Percentiles rank a stretch among this genome's conserved stretches.
Conservation (phyloP, 2,329 filamentous ascomycete species). For the Cytospora schulzeri region DNA sequence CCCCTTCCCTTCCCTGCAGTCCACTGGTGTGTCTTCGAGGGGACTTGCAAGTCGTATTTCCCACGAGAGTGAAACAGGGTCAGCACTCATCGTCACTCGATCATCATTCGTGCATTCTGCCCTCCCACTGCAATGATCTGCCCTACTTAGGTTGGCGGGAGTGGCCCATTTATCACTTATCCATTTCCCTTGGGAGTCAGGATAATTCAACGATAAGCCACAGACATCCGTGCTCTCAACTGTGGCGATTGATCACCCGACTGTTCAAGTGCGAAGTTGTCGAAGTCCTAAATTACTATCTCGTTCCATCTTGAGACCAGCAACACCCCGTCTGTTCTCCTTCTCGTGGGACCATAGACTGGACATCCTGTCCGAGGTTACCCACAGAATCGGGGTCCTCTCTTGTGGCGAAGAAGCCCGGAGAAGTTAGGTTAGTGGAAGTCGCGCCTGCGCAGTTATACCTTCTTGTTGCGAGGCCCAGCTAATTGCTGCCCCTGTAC, state of each 20-base stretch:
- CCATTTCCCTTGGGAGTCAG: conserved; percentile 1
- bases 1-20: conserved; percentile 18
- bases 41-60: conserved; percentile 10
- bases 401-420: conserved; percentile 1
- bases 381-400: background rate
- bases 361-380: background rate
- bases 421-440: conserved; percentile 8
- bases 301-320: conserved; percentile 8
- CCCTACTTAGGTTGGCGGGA: conserved; percentile 18
- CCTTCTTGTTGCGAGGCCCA: conserved; percentile 12
- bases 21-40: background rate
- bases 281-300: background rate
- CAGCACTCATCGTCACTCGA: conserved; percentile 16
- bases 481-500: conserved; percentile 18
- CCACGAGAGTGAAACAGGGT: conserved; percentile 7
- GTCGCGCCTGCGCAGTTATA: conserved; percentile 12
- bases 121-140: conserved; percentile 9
- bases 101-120: conserved; percentile 21
- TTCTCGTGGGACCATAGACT: conserved; percentile 7
- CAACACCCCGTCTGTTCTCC: conserved; percentile 6
- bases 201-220: background rate
- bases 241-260: background rate
- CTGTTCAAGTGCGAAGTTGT: background rate
- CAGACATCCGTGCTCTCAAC: background rate
- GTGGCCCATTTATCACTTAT: conserved; percentile 5